Evolutionary conservation across 2,329 filamentous ascomycete species (phyloP), one percentile per base, ranked within the genome.

Genomic region (Thermothelomyces thermophilus): DNA sequence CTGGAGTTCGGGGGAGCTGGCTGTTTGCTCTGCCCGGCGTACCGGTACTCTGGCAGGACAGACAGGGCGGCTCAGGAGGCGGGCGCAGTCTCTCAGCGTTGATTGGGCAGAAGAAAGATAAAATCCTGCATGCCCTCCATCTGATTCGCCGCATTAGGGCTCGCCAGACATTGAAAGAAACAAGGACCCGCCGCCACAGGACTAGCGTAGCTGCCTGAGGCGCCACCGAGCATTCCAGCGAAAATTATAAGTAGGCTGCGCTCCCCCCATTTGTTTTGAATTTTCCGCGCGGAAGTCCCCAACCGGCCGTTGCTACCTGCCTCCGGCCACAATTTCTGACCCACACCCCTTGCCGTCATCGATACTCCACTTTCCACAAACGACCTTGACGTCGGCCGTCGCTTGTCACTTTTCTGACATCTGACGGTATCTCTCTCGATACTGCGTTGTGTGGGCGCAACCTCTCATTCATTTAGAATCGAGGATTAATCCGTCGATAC

Each of bases 181-280:
- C 60, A 63, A 63, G 67, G 64, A 65, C 60, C 58, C 66, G 64
- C 65, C 70, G 69, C 70, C 69, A 73, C 70, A 65, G 36, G 41
- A 60, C 62, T 63, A 62, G 64, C 66, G 66, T 65, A 63, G 68
- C 65, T 70, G 69, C 69, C 70, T 71, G 61, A 70, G 66, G 68
- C 61, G 59, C 63, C 31, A 26, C 8, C 36, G 33, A 26, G 43
- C 41, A 44, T 34, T 46, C 50, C 35, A 28, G 59, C 57, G 55
- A 76, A 74, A 77, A 77, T 72, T 79, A 79, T 79, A 79, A 78
- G 70, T 70, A 76, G 68, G 64, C 63, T 65, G 65, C 66, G 69
- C 69, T 73, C 74, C 75, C 76, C 70, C 68, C 70, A 62, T 65
- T 64, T 66, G 66, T 71, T 73, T 70, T 64, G 66, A 69, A 64